These are phyloP conservation scores for Suhomyces faveliae DNA, from an alignment of 805 yeast genomes.

Conservation along the genomic window DNA sequence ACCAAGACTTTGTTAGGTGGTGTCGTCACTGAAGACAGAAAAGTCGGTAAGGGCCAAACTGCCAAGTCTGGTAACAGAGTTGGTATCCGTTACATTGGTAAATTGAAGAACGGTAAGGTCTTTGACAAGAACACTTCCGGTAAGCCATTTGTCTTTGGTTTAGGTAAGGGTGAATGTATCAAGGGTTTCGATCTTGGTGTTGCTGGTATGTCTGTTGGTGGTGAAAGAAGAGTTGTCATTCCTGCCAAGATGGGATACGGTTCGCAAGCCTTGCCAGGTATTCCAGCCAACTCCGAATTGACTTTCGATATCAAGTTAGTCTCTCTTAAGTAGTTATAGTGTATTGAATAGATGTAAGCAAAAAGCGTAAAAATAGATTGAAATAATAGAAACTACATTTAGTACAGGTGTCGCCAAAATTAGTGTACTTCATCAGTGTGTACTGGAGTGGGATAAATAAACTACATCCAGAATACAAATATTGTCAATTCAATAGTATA, in stretches of 20 bases:
- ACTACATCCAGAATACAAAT: no score
- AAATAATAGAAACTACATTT: background rate
- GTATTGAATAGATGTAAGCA: background rate
- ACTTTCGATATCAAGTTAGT: slow-evolving; percentile 95
- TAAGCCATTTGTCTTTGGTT: slow-evolving; percentile 86
- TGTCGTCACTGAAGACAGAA: slow-evolving; percentile 89
- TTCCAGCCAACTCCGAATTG: slow-evolving; percentile 95
- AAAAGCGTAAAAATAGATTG: background rate
- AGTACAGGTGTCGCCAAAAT: no score
- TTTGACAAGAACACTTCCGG: slow-evolving; percentile 97
- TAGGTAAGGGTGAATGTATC: slow-evolving; percentile 98
- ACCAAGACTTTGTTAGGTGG: slow-evolving; percentile 89
- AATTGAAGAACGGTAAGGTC: slow-evolving; percentile 92
- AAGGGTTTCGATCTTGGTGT: slow-evolving; percentile 99
- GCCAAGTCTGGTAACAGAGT: slow-evolving; percentile 89
- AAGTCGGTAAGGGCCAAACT: slow-evolving; percentile 79
- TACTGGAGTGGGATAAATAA: no score
- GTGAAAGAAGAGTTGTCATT: slow-evolving; percentile 95
- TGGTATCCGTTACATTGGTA: slow-evolving; percentile 97
- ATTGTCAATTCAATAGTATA: no score
- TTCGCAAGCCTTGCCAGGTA: slow-evolving; percentile 88
- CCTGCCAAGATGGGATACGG: slow-evolving; percentile 98
- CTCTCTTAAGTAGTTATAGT: slow-evolving; percentile 64
- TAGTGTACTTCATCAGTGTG: no score
- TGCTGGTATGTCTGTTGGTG: slow-evolving; percentile 97